Evolutionary conservation across 305 asterid species (phyloP).

Genomic region (Fraxinus xanthoxyloides): DNA sequence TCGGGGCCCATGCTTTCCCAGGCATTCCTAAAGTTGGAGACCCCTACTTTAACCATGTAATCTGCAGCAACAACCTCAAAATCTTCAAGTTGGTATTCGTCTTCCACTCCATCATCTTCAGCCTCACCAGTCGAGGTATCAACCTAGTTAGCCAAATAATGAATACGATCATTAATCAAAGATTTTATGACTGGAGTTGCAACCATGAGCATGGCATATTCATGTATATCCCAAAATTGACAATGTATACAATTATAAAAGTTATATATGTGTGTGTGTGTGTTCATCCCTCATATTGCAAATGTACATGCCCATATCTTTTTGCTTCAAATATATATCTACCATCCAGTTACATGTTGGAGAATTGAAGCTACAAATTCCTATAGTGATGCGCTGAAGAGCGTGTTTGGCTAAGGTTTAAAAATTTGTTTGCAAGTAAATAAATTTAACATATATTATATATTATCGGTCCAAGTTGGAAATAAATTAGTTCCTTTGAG

Average conservation of each 20-base stretch:
- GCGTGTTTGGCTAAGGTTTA: neutral
- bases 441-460: neutral
- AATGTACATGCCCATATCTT: neutral
- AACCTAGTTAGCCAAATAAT: conserved; percentile 42
- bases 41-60: conserved; percentile 79
- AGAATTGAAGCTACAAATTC: neutral
- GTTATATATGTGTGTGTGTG: neutral
- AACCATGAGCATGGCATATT: neutral
- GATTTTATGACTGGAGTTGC: neutral
- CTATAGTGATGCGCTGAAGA: neutral
- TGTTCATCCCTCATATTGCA: neutral
- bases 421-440: neutral
- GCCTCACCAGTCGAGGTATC: conserved; percentile 87
- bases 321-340: neutral
- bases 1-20: conserved; percentile 87
- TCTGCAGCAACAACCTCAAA: conserved; percentile 85
- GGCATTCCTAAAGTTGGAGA: conserved; percentile 85
- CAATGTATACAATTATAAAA: neutral
- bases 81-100: conserved; percentile 93
- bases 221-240: neutral
- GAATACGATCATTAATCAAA: conserved; percentile 2
- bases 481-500: neutral
- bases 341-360: neutral
- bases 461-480: neutral
- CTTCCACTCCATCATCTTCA: conserved; percentile 93